Conservation (phyloP, 1,284 basidiomycete genomes). For the Apiotrichum mycotoxinovorans region DNA sequence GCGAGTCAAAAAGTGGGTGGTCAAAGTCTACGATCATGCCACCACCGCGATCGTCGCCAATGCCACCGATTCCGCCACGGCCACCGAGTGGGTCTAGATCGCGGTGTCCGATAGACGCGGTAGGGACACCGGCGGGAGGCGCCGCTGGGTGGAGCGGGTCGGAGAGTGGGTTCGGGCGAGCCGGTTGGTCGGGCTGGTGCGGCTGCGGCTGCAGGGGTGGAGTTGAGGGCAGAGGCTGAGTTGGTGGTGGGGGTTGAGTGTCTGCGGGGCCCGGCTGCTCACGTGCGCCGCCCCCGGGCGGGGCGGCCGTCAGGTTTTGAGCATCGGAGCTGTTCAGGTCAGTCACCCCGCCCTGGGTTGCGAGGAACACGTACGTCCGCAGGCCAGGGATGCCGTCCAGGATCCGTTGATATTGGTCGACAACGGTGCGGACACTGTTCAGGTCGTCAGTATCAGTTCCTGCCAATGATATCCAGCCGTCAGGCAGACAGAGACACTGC, state of each 20-base stretch:
- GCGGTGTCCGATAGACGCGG: conserved; percentile 51
- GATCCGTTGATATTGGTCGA: conserved; percentile 47
- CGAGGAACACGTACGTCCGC: conserved; percentile 9
- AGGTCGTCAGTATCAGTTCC: conserved; percentile 1
- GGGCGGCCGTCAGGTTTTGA: not conserved
- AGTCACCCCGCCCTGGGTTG: not conserved
- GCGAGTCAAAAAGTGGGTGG: conserved; percentile 53
- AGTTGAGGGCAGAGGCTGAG: conserved; percentile 14
- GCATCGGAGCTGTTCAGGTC: conserved; percentile 3
- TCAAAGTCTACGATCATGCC: conserved; percentile 56
- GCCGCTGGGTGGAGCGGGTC: conserved; percentile 19
- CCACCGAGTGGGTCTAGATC: conserved; percentile 55
- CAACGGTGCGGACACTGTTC: conserved; percentile 45
- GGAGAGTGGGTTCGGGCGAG: conserved; percentile 26
- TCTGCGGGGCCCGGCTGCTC: conserved; percentile 21
- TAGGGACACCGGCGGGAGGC: conserved; percentile 25
- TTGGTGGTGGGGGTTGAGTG: conserved; percentile 13
- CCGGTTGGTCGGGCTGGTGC: conserved; percentile 11
- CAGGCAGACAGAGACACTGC: not conserved
- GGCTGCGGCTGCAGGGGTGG: conserved; percentile 2
- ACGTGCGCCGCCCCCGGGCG: not conserved
- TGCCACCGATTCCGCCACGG: conserved; percentile 3
- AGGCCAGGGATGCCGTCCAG: conserved; percentile 51
- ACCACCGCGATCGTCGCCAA: conserved; percentile 41
- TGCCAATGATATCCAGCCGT: not conserved